Evolutionary conservation across 2,329 filamentous ascomycete species (phyloP).

Genomic region (Pseudohalonectria lignicola): DNA sequence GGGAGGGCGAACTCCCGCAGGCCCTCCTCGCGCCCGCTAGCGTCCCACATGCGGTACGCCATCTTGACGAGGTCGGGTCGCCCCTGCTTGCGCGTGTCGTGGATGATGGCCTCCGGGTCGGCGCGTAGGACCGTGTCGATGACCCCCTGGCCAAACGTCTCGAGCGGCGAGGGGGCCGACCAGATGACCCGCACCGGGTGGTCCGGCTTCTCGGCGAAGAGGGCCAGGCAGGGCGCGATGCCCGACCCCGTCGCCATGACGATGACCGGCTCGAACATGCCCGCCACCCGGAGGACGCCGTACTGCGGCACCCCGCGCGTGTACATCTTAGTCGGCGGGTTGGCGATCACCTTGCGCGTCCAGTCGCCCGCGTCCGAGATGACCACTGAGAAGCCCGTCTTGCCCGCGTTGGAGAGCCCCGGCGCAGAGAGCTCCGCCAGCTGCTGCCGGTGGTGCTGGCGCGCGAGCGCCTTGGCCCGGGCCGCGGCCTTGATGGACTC

Average conservation of each 20-base stretch:
- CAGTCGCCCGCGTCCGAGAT: slow-evolving; percentile 56
- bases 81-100: slow-evolving; percentile 7
- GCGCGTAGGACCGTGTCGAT: slow-evolving; percentile 7
- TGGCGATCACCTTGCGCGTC: slow-evolving; percentile 43
- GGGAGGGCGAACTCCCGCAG: no score
- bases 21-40: slow-evolving; percentile 1
- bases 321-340: slow-evolving; percentile 44
- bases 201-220: slow-evolving; percentile 34
- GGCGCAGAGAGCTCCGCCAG: neutral
- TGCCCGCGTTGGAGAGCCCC: slow-evolving; percentile 17
- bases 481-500: slow-evolving; percentile 6
- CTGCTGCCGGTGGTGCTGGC: neutral
- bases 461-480: neutral
- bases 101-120: slow-evolving; percentile 8
- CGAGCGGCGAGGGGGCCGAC: slow-evolving; percentile 19
- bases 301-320: slow-evolving; percentile 47
- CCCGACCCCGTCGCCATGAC: slow-evolving; percentile 54
- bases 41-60: slow-evolving; percentile 6
- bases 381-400: slow-evolving; percentile 50
- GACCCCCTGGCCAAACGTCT: slow-evolving; percentile 24
- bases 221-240: slow-evolving; percentile 49
- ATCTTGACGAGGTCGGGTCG: slow-evolving; percentile 8
- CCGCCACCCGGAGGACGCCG: slow-evolving; percentile 46
- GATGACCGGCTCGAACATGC: slow-evolving; percentile 44
- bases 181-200: slow-evolving; percentile 21